phyloP scores from a whole-genome alignment of 345 rosid species.

The Psidium friedrichsthalianum region DNA sequence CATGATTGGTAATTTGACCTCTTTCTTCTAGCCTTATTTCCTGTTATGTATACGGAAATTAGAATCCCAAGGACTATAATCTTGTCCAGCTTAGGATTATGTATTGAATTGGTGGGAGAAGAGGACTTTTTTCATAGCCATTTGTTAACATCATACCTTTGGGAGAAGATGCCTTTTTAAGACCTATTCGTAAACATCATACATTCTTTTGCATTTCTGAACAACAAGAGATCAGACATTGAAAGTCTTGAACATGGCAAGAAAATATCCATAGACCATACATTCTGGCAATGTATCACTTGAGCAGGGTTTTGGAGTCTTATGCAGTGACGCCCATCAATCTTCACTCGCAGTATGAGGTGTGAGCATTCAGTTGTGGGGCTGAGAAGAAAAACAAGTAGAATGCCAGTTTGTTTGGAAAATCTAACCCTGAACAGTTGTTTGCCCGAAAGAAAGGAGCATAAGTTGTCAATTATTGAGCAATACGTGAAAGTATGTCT shows the following conservation, averaged over 20 bases:
- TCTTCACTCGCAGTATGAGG: background rate
- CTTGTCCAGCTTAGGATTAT: background rate
- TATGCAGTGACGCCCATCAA: background rate
- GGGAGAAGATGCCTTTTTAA: background rate
- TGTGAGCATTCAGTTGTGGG: background rate
- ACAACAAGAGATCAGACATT: background rate
- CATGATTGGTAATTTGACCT: conserved; percentile 73
- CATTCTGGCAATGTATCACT: no score
- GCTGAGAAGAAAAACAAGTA: background rate
- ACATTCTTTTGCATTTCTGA: background rate
- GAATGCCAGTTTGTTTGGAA: background rate
- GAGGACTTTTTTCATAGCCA: background rate
- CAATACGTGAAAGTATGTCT: background rate
- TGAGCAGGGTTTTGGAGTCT: background rate
- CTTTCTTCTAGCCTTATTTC: background rate
- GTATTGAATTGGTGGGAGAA: background rate
- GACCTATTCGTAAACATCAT: background rate
- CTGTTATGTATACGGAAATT: background rate
- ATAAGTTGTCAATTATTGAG: background rate
- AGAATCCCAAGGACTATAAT: background rate
- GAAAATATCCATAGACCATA: background rate
- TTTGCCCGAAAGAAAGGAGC: background rate
- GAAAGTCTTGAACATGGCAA: background rate
- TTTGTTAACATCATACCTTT: background rate
- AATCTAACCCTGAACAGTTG: background rate